These are phyloP conservation scores for Volvox carteri DNA, from an alignment of 163 green algal genomes.

Conservation along the genomic window DNA sequence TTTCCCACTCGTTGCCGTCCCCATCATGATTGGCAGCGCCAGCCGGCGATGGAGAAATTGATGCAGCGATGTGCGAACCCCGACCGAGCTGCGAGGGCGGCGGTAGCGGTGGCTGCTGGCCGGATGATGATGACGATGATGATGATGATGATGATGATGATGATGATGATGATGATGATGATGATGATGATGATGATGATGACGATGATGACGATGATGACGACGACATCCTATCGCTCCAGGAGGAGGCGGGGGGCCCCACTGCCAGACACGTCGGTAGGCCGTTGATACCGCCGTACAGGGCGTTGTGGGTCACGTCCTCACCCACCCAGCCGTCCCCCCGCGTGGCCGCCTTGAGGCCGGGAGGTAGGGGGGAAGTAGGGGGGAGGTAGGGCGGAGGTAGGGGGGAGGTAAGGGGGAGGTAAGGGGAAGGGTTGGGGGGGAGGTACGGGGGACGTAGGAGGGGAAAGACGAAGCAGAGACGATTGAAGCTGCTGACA, in stretches of 20 bases:
- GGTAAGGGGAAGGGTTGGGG: too few species aligned
- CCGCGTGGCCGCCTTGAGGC: slow-evolving; percentile 57
- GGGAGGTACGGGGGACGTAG: too few species aligned
- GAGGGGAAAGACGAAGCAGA: not conserved
- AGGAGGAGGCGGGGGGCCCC: slow-evolving; percentile 33
- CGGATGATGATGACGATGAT: too few species aligned
- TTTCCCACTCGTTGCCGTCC: too few species aligned
- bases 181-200: slow-evolving; percentile 51
- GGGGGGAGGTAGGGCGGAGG: not conserved
- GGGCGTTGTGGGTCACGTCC: slow-evolving; percentile 73
- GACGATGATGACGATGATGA: too few species aligned
- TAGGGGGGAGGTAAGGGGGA: not conserved
- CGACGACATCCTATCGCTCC: too few species aligned
- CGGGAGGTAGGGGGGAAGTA: not conserved
- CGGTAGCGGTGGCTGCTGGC: too few species aligned
- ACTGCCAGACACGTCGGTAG: slow-evolving; percentile 45
- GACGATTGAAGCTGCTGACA: too few species aligned
- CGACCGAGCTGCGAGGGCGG: too few species aligned
- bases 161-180: slow-evolving; percentile 45
- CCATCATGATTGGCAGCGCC: slow-evolving; percentile 52
- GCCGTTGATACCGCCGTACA: slow-evolving; percentile 48
- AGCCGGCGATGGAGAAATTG: not conserved
- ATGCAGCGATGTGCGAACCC: too few species aligned
- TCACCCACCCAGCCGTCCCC: slow-evolving; percentile 64
- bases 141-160: too few species aligned